Conservation (phyloP, 1,139 yeast genomes). For the Diutina neorugosa region DNA sequence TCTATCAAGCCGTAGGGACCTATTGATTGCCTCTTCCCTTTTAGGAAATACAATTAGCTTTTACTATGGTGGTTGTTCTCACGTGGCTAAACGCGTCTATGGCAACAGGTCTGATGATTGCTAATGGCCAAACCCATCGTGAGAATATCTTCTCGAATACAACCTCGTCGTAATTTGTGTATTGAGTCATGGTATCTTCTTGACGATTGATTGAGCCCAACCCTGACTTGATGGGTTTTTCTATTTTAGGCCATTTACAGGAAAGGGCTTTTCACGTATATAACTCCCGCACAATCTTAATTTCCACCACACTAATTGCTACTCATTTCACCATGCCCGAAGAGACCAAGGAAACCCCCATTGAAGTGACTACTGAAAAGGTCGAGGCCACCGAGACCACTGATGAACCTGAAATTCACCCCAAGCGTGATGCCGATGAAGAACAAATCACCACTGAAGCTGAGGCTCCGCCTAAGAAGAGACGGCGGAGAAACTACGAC, state of each 20-base stretch:
- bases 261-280: not conserved
- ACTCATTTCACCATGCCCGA: not conserved
- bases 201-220: too few species aligned
- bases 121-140: not conserved
- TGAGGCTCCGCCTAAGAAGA: constrained; percentile 28
- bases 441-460: constrained; percentile 2
- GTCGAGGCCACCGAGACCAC: not conserved
- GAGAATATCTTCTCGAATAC: too few species aligned
- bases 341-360: not conserved
- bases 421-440: not conserved
- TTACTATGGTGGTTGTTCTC: not conserved
- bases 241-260: not conserved
- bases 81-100: not conserved
- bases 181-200: too few species aligned
- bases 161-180: too few species aligned
- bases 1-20: too few species aligned
- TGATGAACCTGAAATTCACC: not conserved
- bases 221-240: too few species aligned
- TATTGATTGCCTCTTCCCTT: not conserved
- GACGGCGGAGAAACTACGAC: constrained; percentile 35
- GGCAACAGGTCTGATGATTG: not conserved
- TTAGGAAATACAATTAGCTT: not conserved
- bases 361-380: not conserved
- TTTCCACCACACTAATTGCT: not conserved
- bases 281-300: not conserved